phyloP scores from a whole-genome alignment of 169 alveolate genomes.

The Cryptosporidium sp. region DNA sequence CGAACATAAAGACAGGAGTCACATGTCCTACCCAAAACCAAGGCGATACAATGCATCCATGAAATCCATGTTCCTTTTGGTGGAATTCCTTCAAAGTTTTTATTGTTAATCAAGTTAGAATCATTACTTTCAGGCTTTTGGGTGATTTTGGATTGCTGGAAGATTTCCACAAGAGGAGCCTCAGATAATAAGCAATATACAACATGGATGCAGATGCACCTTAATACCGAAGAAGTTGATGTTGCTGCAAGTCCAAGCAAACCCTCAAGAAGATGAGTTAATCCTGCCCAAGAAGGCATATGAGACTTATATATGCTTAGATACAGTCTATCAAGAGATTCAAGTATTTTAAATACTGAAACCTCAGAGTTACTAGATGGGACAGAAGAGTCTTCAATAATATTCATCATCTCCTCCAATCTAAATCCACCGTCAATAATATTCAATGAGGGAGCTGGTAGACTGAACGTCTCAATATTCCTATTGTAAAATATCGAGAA shows the following conservation, averaged over 20 bases:
- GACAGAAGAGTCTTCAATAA: constrained; percentile 48
- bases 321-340: constrained; percentile 40
- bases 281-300: constrained; percentile 74
- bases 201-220: constrained; percentile 55
- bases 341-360: constrained; percentile 38
- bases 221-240: constrained; percentile 35
- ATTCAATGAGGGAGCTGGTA: constrained; percentile 1
- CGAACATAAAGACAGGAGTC: constrained; percentile 58
- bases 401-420: constrained; percentile 41
- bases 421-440: constrained; percentile 50
- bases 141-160: background rate
- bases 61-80: constrained; percentile 72
- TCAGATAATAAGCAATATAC: constrained; percentile 44
- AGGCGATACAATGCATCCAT: constrained; percentile 72
- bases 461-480: background rate
- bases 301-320: constrained; percentile 60
- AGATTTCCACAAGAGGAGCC: constrained; percentile 66
- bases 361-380: constrained; percentile 29
- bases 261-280: constrained; percentile 65
- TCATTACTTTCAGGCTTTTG: background rate
- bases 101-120: background rate
- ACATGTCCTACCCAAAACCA: constrained; percentile 61
- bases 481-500: background rate
- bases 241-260: constrained; percentile 74
- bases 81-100: background rate